These are phyloP conservation scores for Rhododendron griersonianum DNA, from an alignment of 148 eudicot genomes.

Conservation along the genomic window DNA sequence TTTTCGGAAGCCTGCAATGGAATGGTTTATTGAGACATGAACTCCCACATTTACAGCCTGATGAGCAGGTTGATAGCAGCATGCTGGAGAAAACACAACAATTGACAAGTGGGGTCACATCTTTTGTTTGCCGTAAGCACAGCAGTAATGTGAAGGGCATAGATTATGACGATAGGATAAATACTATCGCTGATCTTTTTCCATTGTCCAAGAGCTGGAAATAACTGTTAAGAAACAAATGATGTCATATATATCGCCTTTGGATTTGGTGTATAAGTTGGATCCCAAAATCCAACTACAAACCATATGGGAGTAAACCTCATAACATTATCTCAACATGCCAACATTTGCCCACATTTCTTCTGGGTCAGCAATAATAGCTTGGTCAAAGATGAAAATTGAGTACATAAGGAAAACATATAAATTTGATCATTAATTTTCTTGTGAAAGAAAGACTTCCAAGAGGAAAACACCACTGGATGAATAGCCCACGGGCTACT, in stretches of 20 bases:
- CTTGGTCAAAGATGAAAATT: neutral
- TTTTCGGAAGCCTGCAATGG: conserved; percentile 74
- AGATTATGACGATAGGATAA: neutral
- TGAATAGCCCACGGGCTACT: neutral
- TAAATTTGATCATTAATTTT: neutral
- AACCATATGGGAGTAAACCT: neutral
- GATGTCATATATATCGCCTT: neutral
- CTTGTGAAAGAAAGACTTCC: neutral
- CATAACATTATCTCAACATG: neutral
- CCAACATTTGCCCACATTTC: neutral
- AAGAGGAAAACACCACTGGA: neutral
- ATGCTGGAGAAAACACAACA: conserved; percentile 46
- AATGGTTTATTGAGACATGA: conserved; percentile 90
- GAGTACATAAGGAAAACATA: neutral
- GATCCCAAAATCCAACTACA: neutral
- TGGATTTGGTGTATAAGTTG: neutral
- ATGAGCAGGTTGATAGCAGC: conserved; percentile 87
- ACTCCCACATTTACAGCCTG: conserved; percentile 87
- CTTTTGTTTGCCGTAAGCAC: neutral
- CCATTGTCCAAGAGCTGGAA: neutral
- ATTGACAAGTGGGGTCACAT: neutral
- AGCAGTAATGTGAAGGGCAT: neutral
- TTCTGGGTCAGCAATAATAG: neutral
- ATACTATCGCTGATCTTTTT: neutral
- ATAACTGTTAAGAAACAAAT: conserved; percentile 5